Base-by-base conservation (phyloP, 164 flowering plant genomes). In the Brasenia schreberi region DNA sequence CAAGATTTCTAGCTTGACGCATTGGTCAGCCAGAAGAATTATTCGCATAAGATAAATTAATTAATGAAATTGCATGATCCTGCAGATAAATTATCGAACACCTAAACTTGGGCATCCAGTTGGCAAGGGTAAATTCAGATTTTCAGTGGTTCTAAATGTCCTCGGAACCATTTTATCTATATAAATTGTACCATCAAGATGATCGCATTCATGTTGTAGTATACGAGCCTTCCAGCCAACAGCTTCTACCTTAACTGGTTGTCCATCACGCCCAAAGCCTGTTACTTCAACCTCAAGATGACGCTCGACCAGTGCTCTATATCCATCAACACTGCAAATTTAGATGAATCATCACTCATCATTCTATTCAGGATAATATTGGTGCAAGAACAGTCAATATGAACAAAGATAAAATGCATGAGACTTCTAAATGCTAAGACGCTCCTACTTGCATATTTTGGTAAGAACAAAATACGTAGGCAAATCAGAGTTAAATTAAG, bases 171-270 rank as follows among this genome's bases (percentile, higher is more conserved):
- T 84, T 81, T 82, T 87, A 78, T 93, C 98, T 4, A 89, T 97
- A 71, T 89, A 93, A 2, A 93, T 76, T 53, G 88, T 86, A 65
- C 98, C 98, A 61, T 89, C 96, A 75, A 93, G 72, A 75, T 90
- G 97, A 76, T 93, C 97, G 62, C 95, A 93, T 65, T 93, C 98
- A 23, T 93, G 98, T 73, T 90, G 97, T 49, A 93, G 71, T 62
- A 93, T 89, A 0, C 97, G 89, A 0, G 98, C 97, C 73, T 93
- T 89, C 98, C 97, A 93, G 4, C 98, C 98, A 27, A 86, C 76
- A 63, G 96, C 95, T 69, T 80, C 72, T 39, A 93, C 79, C 73
- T 78, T 84, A 64, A 93, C 74, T 14, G 94, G 85, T 64, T 80
- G 67, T 1, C 97, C 98, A 67, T 82, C 62, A 7, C 86, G 90